These are phyloP conservation scores for Uronychia binucleata DNA, from an alignment of 73 alveolate genomes.

Conservation along the genomic window DNA sequence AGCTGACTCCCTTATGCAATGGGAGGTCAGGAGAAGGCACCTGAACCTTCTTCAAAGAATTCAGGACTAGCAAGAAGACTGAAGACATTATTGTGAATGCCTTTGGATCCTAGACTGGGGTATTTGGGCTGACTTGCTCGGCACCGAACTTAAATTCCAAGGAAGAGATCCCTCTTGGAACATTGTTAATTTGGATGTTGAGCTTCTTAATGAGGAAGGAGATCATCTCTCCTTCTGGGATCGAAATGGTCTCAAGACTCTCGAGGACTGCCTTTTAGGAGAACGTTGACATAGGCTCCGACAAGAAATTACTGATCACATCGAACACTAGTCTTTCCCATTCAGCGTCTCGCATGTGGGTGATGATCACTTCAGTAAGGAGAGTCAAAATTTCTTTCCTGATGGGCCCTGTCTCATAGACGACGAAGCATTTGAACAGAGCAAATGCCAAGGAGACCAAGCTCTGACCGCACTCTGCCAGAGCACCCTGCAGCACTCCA, in stretches of 20 bases:
- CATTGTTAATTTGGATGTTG: not conserved
- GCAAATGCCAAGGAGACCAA: not conserved
- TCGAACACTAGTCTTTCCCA: slow-evolving; percentile 10
- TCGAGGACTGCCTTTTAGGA: slow-evolving; percentile 25
- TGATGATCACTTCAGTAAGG: slow-evolving; percentile 12
- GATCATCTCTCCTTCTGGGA: slow-evolving; percentile 42
- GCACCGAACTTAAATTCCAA: not conserved
- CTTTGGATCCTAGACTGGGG: not conserved
- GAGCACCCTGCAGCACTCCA: not conserved
- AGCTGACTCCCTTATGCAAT: slow-evolving; percentile 25
- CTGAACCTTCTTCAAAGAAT: slow-evolving; percentile 2
- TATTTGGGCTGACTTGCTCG: not conserved
- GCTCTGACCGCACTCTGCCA: not conserved
- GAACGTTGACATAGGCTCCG: slow-evolving; percentile 18
- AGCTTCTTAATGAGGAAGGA: slow-evolving; percentile 21
- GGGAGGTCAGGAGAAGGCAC: slow-evolving; percentile 35
- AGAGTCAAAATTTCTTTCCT: slow-evolving; percentile 10
- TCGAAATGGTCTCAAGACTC: slow-evolving; percentile 12
- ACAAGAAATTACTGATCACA: slow-evolving; percentile 21
- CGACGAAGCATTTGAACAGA: slow-evolving; percentile 29
- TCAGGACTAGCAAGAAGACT: slow-evolving; percentile 26
- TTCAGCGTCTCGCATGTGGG: slow-evolving; percentile 18
- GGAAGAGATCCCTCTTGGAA: not conserved
- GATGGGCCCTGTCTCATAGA: slow-evolving; percentile 26
- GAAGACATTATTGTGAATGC: slow-evolving; percentile 12